Evolutionary conservation across 148 eudicot genomes (phyloP).

Genomic region (Chenopodium quinoa): DNA sequence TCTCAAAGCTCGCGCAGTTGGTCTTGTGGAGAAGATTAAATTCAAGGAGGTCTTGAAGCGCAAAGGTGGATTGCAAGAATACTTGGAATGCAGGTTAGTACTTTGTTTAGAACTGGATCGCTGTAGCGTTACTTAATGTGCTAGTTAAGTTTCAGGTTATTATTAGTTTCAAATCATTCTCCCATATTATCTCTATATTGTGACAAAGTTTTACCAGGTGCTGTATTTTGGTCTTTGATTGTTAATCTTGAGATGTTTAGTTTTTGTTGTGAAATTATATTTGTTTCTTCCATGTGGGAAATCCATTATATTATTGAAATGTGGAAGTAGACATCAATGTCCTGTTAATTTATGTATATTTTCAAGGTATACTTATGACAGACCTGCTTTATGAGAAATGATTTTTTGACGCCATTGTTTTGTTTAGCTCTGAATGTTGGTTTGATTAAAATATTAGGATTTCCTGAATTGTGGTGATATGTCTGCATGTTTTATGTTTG

Average conservation of each 20-base stretch:
- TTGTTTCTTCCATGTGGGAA: neutral
- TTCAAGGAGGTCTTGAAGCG: constrained; percentile 85
- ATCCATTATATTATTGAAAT: neutral
- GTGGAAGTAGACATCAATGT: neutral
- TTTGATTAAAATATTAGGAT: neutral
- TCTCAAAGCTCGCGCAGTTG: constrained; percentile 67
- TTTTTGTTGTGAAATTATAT: neutral
- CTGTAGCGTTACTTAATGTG: neutral
- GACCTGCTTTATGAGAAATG: neutral
- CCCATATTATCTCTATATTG: neutral
- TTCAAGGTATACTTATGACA: neutral
- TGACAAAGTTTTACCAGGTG: neutral
- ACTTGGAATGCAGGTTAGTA: constrained; percentile 90
- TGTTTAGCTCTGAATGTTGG: neutral
- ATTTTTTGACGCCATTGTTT: neutral
- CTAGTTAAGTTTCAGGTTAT: constrained; percentile 1
- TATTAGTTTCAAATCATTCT: neutral
- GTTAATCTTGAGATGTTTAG: neutral
- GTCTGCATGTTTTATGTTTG: neutral
- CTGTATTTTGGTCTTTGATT: neutral
- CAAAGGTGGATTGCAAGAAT: constrained; percentile 85
- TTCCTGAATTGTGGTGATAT: neutral
- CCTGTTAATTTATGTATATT: neutral
- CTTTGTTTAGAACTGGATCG: constrained; percentile 10
- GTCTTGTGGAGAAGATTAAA: constrained; percentile 82